Base-by-base conservation (phyloP, 169 alveolate genomes). In the Babesia microti region DNA sequence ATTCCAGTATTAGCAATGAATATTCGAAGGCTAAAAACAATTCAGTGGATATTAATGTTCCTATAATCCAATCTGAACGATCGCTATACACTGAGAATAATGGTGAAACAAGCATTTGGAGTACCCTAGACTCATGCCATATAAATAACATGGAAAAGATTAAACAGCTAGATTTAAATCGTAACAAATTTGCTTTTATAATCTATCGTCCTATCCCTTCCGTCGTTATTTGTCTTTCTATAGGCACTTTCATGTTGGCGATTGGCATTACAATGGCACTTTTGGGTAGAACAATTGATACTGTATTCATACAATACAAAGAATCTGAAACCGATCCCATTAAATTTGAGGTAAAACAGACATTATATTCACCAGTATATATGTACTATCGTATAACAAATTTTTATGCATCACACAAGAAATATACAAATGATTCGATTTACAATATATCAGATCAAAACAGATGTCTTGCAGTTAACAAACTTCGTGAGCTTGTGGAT, bases 151-250 rank as follows among this genome's bases (percentile, higher is more conserved):
- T 56, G 6, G 68, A 65, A 6, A 32, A 55, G 18, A 40, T 45
- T 12, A 12, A 19, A 12, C 76, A 65, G 34, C 53, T 54, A 70
- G 76, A 65, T 9, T 45, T 65, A 22, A 54, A 41, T 15, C 44
- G 41, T 29, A 65, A 65, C 30, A 17, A 47, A 45, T 17, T 24
- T 35, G 44, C 47, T n/a, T 56, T 35, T 32, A 39, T 52, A 17
- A n/a, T 65, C 15, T 65, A 65, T 23, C 53, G 70, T 0, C 76
- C 76, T 5, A 22, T 33, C 17, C 53, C 56, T n/a, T 59, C 58
- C 0, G 30, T 52, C 0, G 6, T 19, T 6, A 32, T 65, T 17
- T 65, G 49, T 6, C 17, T 37, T 12, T n/a, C 42, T 6, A 37
- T 44, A 15, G 76, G 76, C 18, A 11, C 9, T 1, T 48, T 65